A percentile compares a stretch with the other conserved stretches of the same genome.
These are phyloP conservation scores for Pseudocercospora fuligena DNA, from an alignment of 2,329 filamentous ascomycete species.

Conservation along the genomic window DNA sequence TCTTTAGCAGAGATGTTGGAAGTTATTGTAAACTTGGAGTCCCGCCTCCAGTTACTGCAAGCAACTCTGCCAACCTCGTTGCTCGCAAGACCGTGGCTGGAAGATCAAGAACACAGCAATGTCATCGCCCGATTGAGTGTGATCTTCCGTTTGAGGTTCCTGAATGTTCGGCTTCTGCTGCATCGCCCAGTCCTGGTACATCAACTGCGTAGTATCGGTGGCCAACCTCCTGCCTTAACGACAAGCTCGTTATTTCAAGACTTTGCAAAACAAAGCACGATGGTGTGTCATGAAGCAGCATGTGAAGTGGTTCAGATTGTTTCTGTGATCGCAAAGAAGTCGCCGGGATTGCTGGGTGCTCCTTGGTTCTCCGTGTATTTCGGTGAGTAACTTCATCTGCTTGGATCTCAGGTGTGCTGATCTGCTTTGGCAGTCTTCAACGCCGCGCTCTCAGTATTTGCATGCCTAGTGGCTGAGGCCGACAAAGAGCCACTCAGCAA, in stretches of 20 bases:
- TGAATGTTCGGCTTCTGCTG: neutral
- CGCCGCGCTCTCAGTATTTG: neutral
- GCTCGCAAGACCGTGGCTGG: neutral
- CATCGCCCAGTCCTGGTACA: neutral
- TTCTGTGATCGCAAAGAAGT: neutral
- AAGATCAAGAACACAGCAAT: neutral
- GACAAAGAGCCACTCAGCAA: neutral
- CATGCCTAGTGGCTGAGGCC: neutral
- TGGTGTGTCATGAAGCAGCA: neutral
- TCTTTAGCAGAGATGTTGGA: neutral
- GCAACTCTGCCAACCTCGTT: neutral
- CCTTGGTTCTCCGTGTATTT: conserved; percentile 6
- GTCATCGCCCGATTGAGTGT: neutral
- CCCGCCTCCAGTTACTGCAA: neutral
- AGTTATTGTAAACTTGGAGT: neutral
- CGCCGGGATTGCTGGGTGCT: neutral
- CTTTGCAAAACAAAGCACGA: neutral
- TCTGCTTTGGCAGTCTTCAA: neutral
- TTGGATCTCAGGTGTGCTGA: neutral
- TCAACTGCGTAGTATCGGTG: neutral
- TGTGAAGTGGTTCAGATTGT: neutral
- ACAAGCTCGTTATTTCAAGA: neutral
- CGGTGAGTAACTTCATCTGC: neutral
- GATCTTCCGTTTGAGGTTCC: neutral
- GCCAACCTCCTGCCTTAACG: neutral